A percentile compares a stretch with the other conserved stretches of the same genome.
Evolutionary conservation across 2,329 filamentous ascomycete species (phyloP).

Genomic region (Colletotrichum abscissum): DNA sequence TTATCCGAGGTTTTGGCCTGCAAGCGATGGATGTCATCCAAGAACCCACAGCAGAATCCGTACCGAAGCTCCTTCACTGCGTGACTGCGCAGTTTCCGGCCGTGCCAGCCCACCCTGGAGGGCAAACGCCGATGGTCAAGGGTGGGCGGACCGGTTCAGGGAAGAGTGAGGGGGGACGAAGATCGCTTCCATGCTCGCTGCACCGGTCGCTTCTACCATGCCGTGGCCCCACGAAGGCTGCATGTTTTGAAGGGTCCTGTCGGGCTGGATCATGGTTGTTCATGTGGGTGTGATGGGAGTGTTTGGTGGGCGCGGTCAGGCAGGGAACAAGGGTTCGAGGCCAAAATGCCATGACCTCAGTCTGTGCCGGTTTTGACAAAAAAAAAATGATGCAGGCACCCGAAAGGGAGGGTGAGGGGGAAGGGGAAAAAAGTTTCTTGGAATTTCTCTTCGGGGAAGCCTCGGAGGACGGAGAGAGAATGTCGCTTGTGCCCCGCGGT

Average conservation of each 20-base stretch:
- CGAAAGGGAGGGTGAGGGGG: neutral
- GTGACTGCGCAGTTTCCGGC: no score
- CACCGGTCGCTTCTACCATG: neutral
- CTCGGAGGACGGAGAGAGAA: neutral
- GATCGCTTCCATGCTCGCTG: slow-evolving; percentile 17
- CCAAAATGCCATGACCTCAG: neutral
- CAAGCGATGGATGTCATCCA: neutral
- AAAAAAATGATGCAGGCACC: neutral
- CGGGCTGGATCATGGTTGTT: neutral
- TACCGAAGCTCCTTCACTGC: no score
- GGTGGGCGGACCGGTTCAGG: neutral
- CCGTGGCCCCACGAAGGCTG: neutral
- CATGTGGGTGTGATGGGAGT: neutral
- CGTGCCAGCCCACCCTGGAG: neutral
- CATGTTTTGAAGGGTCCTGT: slow-evolving; percentile 15
- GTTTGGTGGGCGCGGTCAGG: neutral
- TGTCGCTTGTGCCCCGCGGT: neutral
- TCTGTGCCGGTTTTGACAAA: neutral
- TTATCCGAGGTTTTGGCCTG: neutral
- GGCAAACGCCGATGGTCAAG: neutral
- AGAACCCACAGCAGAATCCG: neutral
- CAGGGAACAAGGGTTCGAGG: slow-evolving; percentile 6
- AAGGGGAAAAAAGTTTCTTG: neutral
- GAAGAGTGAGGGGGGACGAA: neutral
- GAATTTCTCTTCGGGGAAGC: neutral